Base-by-base conservation (phyloP, 192 early-diverging fungal species). In the Geranomyces michiganensis region DNA sequence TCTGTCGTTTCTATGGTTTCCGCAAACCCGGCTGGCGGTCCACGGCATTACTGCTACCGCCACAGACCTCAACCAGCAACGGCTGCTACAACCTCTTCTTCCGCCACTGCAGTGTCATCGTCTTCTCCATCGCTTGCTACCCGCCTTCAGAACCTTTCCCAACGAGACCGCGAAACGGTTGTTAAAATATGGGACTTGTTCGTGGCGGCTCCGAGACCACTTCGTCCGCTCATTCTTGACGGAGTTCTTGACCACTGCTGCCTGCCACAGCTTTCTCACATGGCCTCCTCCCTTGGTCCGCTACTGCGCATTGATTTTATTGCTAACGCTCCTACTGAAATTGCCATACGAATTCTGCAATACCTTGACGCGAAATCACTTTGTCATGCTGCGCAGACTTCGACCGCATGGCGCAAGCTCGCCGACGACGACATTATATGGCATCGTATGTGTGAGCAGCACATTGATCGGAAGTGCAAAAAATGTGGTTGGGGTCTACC, bases 401-500 rank as follows among this genome's bases (percentile, higher is more conserved):
- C 86, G 61, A 87, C 84, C 14, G 65, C 77, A 3, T 99, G 97
- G 97, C 88, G 85, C n/a, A 62, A 62, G 19, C 67, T 96, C 14
- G 93, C 95, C 6, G 93, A 97, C 69, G 94, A 96, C 70, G 94
- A 99, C 72, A 80, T 90, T 8, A 83, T 99, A 17, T 99, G 97
- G 97, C 92, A 97, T 72, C 81, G 90, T 33, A 96, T 99, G 93
- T 99, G 97, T 70, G 90, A 91, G 43, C 96, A 98, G 80, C 97
- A 99, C 73, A 99, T 97, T 62, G 94, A 96, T 77, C 92, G 92
- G 64, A 92, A 93, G 67, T 99, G 97, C 73, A 84, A 83, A 71
- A 96, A 91, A 65, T 99, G 97, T 78, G 97, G 97, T 1, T 99
- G 96, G 96, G 96, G 97, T 0, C 68, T 98, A 41, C 96, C 96